Base-by-base conservation (phyloP, 495 filamentous ascomycete species). In the Hypoxylon perforatum region DNA sequence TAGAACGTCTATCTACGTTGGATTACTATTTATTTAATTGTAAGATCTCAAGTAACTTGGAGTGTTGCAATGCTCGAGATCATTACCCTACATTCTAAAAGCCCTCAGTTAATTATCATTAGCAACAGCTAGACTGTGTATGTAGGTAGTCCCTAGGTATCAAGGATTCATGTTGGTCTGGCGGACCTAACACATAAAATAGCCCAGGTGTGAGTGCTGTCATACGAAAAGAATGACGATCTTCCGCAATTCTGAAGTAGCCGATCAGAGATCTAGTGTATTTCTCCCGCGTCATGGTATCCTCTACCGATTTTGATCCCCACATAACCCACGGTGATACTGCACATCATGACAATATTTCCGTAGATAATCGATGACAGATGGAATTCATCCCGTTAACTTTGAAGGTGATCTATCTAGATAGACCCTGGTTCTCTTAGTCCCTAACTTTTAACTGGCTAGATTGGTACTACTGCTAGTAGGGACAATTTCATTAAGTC, bases 271-370 rank as follows among this genome's bases (percentile, higher is more conserved):
- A 61, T 66, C 36, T 51, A 45, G 36, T 33, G 33, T 57, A 47
- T 54, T 56, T 61, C 57, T 22, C 56, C 49, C 21, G 50, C 57
- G 57, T 67, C 57, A 61, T 67, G 44, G 36, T 47, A 44, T 22
- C 14, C 44, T 44, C 22, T 54, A 19, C 38, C 52, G 19, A 19
- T 4, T 4, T 56, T 15, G 30, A 8, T 44, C 44, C 64, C 58
- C 52, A 57, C 57, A 61, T 58, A 45, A n/a, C 51, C 57, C 57
- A 57, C 57, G 11, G 14, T 14, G 38, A 12, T n/a, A n/a, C 14
- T 11, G 35, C 39, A 42, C 39, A 21, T 51, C 17, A 14, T 22
- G 35, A 35, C 15, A 42, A 51, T n/a, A 22, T 52, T 57, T 45
- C n/a, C 47, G 28, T 42, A 61, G 19, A 47, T 17, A 39, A 64